Percentiles rank a stretch among this genome's conserved stretches.
phyloP scores from a whole-genome alignment of 139 green algal species.

The Chlamydomonas schloesseri region DNA sequence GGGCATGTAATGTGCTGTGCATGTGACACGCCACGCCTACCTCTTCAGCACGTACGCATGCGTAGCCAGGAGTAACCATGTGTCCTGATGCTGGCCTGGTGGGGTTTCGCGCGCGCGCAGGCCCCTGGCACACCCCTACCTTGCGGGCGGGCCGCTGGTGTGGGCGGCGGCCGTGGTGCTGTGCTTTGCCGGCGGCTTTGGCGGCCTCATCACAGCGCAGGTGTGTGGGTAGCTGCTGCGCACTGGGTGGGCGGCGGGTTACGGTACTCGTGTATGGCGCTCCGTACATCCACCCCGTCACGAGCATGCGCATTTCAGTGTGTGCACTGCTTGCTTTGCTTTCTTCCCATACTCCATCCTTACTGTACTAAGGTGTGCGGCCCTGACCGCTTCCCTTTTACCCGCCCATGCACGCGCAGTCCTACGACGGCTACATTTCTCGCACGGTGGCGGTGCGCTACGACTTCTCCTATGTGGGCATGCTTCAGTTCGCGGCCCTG shows the following conservation, averaged over 20 bases:
- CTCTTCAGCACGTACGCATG: too few species aligned
- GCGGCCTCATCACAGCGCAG: conserved; percentile 4
- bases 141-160: neutral
- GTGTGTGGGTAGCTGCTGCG: too few species aligned
- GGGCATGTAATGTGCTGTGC: too few species aligned
- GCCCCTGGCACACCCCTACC: conserved; percentile 22
- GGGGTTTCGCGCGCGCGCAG: neutral
- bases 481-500: conserved; percentile 32
- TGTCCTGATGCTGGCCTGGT: too few species aligned
- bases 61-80: too few species aligned
- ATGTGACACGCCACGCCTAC: too few species aligned
- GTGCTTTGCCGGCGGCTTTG: conserved; percentile 24
- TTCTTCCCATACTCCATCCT: too few species aligned
- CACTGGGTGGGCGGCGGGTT: too few species aligned
- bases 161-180: conserved; percentile 12
- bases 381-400: neutral
- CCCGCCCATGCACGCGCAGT: too few species aligned
- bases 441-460: neutral
- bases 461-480: conserved; percentile 23
- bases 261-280: neutral
- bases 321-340: too few species aligned
- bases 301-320: neutral
- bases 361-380: neutral
- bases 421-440: neutral
- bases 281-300: neutral